Conservation (phyloP, 129 eudicot genomes). For the Saposhnikovia divaricata region DNA sequence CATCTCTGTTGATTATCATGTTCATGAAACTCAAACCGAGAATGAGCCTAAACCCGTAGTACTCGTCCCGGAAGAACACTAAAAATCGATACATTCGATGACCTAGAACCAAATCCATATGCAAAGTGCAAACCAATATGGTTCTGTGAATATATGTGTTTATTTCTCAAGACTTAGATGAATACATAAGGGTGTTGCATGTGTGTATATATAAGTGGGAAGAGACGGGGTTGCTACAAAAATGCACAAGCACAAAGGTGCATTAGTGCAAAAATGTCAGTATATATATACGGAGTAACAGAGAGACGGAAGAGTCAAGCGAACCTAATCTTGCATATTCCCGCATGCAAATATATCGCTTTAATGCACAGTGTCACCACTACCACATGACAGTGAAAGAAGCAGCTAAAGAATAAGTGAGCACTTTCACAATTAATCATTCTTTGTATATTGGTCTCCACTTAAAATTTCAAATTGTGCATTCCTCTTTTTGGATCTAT, state of each 20-base stretch:
- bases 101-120: neutral
- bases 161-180: no score
- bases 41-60: neutral
- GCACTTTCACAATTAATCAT: constrained; percentile 3
- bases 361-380: constrained; percentile 4
- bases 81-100: neutral
- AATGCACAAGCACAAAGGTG: neutral
- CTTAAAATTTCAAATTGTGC: no score
- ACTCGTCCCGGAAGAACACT: neutral
- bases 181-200: neutral
- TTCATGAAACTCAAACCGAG: neutral
- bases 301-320: neutral
- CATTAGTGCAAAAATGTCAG: neutral
- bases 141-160: neutral
- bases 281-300: neutral
- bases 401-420: constrained; percentile 4
- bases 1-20: neutral
- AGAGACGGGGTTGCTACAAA: neutral
- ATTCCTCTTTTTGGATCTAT: no score
- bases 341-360: constrained; percentile 6
- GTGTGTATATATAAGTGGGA: neutral
- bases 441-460: no score
- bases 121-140: neutral
- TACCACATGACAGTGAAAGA: constrained; percentile 1
- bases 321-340: neutral